A percentile compares a stretch with the other conserved stretches of the same genome.
phyloP scores from a whole-genome alignment of 2,329 filamentous ascomycete species.

The Didymella sp. region DNA sequence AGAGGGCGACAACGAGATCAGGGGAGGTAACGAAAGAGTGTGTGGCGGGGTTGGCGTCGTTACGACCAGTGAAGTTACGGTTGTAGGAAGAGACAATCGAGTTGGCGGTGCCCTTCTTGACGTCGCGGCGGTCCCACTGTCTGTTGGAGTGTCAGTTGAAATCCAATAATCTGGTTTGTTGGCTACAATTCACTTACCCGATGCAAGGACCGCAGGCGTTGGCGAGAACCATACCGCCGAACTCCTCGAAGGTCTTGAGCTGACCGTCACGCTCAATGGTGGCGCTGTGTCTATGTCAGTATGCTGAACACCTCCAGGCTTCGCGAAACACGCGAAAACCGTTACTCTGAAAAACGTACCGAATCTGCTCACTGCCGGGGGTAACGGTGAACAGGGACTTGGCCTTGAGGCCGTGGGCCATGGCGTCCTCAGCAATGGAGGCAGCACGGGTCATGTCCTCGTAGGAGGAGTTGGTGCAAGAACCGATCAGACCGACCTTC shows the following conservation, averaged over 20 bases:
- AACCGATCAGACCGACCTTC: constrained; percentile 96
- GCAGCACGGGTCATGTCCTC: constrained; percentile 94
- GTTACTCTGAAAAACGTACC: constrained; percentile 44
- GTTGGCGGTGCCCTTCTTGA: constrained; percentile 95
- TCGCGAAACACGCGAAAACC: constrained; percentile 42
- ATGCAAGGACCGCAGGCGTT: constrained; percentile 80
- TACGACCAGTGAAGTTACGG: constrained; percentile 99
- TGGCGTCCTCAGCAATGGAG: constrained; percentile 88
- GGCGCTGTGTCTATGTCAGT: constrained; percentile 44
- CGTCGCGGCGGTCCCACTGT: constrained; percentile 93
- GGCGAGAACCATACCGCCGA: constrained; percentile 90
- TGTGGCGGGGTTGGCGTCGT: constrained; percentile 83
- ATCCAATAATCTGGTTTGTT: constrained; percentile 6
- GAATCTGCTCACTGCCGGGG: constrained; percentile 95
- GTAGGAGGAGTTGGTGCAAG: constrained; percentile 92
- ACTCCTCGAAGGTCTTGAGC: constrained; percentile 93
- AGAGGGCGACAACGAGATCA: constrained; percentile 86
- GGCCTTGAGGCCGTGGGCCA: constrained; percentile 90
- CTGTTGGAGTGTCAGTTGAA: constrained; percentile 21
- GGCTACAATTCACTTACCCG: constrained; percentile 16
- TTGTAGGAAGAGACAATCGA: constrained; percentile 99
- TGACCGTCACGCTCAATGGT: constrained; percentile 89
- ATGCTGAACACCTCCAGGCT: constrained; percentile 5
- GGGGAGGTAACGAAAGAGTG: constrained; percentile 93
- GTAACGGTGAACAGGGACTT: constrained; percentile 95